Percentiles rank a stretch among this genome's conserved stretches.
These are phyloP conservation scores for Hyphodiscus hymeniophilus DNA, from an alignment of 495 filamentous ascomycete species.

Conservation along the genomic window DNA sequence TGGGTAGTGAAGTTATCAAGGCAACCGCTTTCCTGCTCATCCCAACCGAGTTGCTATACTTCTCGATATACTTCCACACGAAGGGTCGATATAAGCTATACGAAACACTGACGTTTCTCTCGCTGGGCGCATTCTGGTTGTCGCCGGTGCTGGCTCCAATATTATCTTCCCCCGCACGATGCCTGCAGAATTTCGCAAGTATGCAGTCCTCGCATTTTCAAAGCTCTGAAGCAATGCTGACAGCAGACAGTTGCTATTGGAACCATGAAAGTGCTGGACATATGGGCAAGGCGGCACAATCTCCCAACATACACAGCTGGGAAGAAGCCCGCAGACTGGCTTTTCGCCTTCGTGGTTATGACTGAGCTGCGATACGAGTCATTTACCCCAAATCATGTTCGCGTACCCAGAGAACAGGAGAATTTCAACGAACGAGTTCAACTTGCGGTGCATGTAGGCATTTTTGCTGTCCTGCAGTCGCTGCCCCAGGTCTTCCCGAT, in stretches of 20 bases:
- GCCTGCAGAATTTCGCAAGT: conserved; percentile 26
- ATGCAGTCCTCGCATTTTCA: background rate
- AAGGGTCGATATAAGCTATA: conserved; percentile 14
- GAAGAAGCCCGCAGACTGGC: conserved; percentile 19
- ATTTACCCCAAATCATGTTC: conserved; percentile 31
- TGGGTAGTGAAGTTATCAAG: conserved; percentile 15
- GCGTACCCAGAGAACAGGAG: conserved; percentile 17
- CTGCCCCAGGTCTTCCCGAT: conserved; percentile 24
- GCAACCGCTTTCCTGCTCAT: conserved; percentile 18
- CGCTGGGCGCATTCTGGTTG: conserved; percentile 17
- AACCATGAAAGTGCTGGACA: conserved; percentile 30
- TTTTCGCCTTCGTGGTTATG: conserved; percentile 22
- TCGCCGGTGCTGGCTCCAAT: conserved; percentile 20
- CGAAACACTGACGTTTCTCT: conserved; percentile 13
- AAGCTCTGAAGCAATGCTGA: conserved; percentile 6
- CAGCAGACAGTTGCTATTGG: conserved; percentile 24
- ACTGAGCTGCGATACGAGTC: conserved; percentile 32
- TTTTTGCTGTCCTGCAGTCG: conserved; percentile 24
- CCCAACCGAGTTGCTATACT: conserved; percentile 20
- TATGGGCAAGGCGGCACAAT: conserved; percentile 23
- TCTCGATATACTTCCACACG: conserved; percentile 22
- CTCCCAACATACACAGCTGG: conserved; percentile 23
- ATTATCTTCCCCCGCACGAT: conserved; percentile 19
- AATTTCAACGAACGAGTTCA: conserved; percentile 30
- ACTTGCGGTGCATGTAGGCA: conserved; percentile 21